Base-by-base conservation (phyloP, 805 yeast genomes). In the Schizosaccharomyces cryophilus region DNA sequence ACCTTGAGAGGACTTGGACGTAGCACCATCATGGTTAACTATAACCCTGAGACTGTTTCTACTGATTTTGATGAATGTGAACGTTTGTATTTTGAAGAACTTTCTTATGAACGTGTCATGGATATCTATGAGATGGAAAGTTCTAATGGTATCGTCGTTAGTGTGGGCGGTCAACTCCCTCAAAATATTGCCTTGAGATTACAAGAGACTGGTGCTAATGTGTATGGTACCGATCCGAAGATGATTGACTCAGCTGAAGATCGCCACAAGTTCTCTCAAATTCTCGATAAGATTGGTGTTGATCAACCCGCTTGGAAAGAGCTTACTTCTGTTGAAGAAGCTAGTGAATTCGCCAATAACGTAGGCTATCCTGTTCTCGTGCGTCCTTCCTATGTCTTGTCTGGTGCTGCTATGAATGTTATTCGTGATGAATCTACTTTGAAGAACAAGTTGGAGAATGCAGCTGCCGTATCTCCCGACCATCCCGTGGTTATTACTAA, bases 281-380 rank as follows among this genome's bases (percentile, higher is more conserved):
- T 90, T 94, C 79, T 90, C 75, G 98, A 90, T 73, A 81, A 80
- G 66, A 90, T 90, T 69, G 95, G 95, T 62, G 96, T 90, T 65
- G 98, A 90, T 74, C 98, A 90, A 75, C 98, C 98, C 55, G 95
- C 96, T 47, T 90, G 98, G 98, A 90, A 89, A 73, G 98, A 90
- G 73, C 80, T 90, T 68, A 88, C 97, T 45, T 86, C 95, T 29
- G 78, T 87, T 62, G 87, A 78, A 48, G 97, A 90, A 73, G 97
- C 98, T 63, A 94, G 87, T 71, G 81, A 75, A 55, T 90, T 90
- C 70, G 96, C 97, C 62, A 84, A 87, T 59, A 82, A 80, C 70
- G 97, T 87, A 61, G 78, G 87, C 42, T 90, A 87, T 73, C 98
- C 98, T 60, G 97, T 90, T 48, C 77, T 90, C 67, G 97, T 90